phyloP scores from a whole-genome alignment of 2,329 filamentous ascomycete species.

The Aspergillus sp. region DNA sequence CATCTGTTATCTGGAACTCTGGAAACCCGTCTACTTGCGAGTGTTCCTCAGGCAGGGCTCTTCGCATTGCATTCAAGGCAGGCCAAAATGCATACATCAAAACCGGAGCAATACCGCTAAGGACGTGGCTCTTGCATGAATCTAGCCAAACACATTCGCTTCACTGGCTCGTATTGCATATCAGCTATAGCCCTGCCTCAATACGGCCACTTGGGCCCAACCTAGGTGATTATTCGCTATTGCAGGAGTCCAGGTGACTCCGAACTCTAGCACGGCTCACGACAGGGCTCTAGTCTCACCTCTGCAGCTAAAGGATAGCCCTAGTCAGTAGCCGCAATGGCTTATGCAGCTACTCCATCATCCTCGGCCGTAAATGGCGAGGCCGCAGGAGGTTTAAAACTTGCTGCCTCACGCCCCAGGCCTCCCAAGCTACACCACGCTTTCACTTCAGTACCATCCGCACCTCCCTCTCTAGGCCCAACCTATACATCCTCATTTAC shows the following conservation, averaged over 20 bases:
- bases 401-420: conserved; percentile 37
- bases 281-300: conserved; percentile 29
- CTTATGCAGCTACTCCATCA: conserved; percentile 42
- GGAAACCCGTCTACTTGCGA: conserved; percentile 32
- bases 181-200: conserved; percentile 33
- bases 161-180: conserved; percentile 39
- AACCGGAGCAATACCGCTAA: conserved; percentile 44
- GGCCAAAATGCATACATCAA: conserved; percentile 52
- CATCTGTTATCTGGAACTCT: conserved; percentile 30
- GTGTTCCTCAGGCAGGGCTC: conserved; percentile 47
- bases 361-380: conserved; percentile 44
- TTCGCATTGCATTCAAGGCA: conserved; percentile 44
- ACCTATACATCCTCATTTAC: conserved; percentile 37
- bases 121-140: conserved; percentile 43
- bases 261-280: conserved; percentile 38
- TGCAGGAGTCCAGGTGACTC: conserved; percentile 47
- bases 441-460: conserved; percentile 29
- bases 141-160: conserved; percentile 35
- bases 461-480: conserved; percentile 32
- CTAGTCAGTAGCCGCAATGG: conserved; percentile 41
- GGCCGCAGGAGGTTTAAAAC: conserved; percentile 41
- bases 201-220: conserved; percentile 34
- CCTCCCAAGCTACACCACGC: conserved; percentile 42
- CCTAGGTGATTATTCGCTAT: conserved; percentile 38
- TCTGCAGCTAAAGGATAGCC: conserved; percentile 38